Evolutionary conservation across 768 basidiomycete genomes (phyloP).

Genomic region (Kwoniella sp.): DNA sequence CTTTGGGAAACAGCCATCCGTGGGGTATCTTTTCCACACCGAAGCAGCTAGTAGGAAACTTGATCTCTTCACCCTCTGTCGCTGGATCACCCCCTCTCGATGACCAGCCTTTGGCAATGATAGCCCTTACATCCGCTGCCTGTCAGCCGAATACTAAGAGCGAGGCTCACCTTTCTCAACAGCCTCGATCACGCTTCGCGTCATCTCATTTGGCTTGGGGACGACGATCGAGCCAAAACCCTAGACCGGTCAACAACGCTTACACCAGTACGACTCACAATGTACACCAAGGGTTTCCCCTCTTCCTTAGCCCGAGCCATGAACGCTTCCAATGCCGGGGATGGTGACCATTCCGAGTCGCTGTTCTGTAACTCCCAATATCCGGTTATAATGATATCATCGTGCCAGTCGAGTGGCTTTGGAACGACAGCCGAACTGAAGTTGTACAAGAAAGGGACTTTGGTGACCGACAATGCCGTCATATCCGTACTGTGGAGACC

Average conservation of each 20-base stretch:
- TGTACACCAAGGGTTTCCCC: conserved; percentile 63
- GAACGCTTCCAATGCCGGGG: conserved; percentile 56
- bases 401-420: conserved; percentile 67
- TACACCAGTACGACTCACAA: conserved; percentile 48
- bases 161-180: conserved; percentile 57
- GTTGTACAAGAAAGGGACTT: conserved; percentile 62
- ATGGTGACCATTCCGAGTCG: conserved; percentile 60
- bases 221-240: conserved; percentile 68
- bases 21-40: conserved; percentile 65
- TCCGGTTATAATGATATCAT: conserved; percentile 53
- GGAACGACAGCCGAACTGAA: conserved; percentile 66
- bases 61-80: conserved; percentile 52
- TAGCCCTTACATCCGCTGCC: conserved; percentile 61
- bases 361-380: conserved; percentile 67
- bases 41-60: conserved; percentile 52
- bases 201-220: conserved; percentile 58
- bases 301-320: conserved; percentile 60
- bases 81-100: conserved; percentile 53
- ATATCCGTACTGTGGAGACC: conserved; percentile 58
- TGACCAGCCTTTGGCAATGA: conserved; percentile 67
- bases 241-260: conserved; percentile 17
- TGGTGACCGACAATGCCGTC: conserved; percentile 60
- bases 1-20: conserved; percentile 52
- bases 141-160: neutral
- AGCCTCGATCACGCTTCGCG: conserved; percentile 59